Evolutionary conservation across 495 filamentous ascomycete genomes (phyloP).

Genomic region (Lasiosphaeria hispida): DNA sequence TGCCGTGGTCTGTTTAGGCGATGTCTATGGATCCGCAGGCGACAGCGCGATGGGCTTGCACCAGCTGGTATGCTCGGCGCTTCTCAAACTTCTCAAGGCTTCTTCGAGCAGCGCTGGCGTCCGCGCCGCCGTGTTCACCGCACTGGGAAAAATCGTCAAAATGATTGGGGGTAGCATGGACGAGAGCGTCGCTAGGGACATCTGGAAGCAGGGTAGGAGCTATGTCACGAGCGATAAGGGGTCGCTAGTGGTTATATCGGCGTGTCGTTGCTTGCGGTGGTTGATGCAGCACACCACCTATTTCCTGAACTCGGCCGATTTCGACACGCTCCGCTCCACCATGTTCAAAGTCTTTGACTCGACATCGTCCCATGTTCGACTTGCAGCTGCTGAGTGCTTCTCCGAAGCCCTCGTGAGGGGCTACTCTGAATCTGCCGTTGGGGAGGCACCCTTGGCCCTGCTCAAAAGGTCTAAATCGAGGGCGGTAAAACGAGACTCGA

Average conservation of each 20-base stretch:
- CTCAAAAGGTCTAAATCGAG: slow-evolving; percentile 72
- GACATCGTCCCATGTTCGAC: slow-evolving; percentile 65
- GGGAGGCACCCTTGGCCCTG: slow-evolving; percentile 55
- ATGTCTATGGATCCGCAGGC: slow-evolving; percentile 83
- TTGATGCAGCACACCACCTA: slow-evolving; percentile 68
- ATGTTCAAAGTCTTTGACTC: slow-evolving; percentile 87
- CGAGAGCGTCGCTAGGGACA: slow-evolving; percentile 78
- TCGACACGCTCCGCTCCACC: slow-evolving; percentile 75
- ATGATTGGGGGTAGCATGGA: slow-evolving; percentile 76
- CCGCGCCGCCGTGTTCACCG: slow-evolving; percentile 76
- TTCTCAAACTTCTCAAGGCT: slow-evolving; percentile 77
- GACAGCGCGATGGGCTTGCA: slow-evolving; percentile 90
- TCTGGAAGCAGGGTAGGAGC: slow-evolving; percentile 88
- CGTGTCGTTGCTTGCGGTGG: slow-evolving; percentile 76
- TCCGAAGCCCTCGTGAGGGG: slow-evolving; percentile 74
- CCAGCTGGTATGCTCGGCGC: slow-evolving; percentile 63
- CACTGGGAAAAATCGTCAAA: slow-evolving; percentile 70
- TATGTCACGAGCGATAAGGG: slow-evolving; percentile 78
- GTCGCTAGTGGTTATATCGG: slow-evolving; percentile 72
- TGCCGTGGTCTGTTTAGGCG: slow-evolving; percentile 82
- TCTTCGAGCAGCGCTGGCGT: slow-evolving; percentile 78
- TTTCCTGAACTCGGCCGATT: slow-evolving; percentile 89
- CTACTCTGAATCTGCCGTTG: slow-evolving; percentile 63
- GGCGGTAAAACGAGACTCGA: slow-evolving; percentile 65
- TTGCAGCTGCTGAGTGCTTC: slow-evolving; percentile 84